These are phyloP conservation scores for Curvularia spicifera DNA, from an alignment of 2,329 filamentous ascomycete species.

Conservation along the genomic window DNA sequence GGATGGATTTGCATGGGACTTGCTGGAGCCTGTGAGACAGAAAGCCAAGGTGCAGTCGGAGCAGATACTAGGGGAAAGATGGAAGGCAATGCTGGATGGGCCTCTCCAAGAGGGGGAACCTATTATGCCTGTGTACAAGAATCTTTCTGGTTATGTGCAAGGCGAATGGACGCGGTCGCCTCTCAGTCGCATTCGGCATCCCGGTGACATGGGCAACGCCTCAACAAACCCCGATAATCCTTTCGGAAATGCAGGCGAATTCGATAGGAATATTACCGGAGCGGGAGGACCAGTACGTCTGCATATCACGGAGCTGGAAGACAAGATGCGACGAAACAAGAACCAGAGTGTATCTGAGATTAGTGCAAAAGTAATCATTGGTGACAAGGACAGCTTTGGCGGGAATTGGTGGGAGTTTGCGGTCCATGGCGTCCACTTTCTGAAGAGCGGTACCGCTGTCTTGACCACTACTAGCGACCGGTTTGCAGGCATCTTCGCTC, in stretches of 20 bases:
- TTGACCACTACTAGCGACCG: conserved; percentile 89
- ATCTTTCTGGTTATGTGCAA: conserved; percentile 76
- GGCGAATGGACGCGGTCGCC: conserved; percentile 74
- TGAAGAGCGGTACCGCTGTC: conserved; percentile 77
- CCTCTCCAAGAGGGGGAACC: conserved; percentile 45
- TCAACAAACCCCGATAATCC: conserved; percentile 68
- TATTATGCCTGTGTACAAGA: conserved; percentile 71
- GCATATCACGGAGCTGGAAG: conserved; percentile 65
- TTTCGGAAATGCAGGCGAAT: conserved; percentile 68
- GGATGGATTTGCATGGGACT: conserved; percentile 79
- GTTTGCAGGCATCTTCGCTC: conserved; percentile 83
- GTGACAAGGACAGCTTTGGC: conserved; percentile 68
- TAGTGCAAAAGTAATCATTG: conserved; percentile 71
- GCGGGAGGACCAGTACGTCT: conserved; percentile 69
- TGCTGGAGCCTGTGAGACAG: conserved; percentile 70
- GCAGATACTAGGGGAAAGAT: conserved; percentile 48
- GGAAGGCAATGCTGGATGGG: conserved; percentile 40
- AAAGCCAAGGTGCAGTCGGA: conserved; percentile 65
- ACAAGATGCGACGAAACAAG: conserved; percentile 37
- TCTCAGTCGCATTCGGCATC: conserved; percentile 57
- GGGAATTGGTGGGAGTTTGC: conserved; percentile 80
- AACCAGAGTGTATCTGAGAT: conserved; percentile 67
- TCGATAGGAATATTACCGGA: conserved; percentile 83
- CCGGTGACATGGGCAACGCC: conserved; percentile 56
- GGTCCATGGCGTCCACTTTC: conserved; percentile 85